Evolutionary conservation across 2,329 filamentous ascomycete genomes (phyloP).

Genomic region (Cordyceps militaris): DNA sequence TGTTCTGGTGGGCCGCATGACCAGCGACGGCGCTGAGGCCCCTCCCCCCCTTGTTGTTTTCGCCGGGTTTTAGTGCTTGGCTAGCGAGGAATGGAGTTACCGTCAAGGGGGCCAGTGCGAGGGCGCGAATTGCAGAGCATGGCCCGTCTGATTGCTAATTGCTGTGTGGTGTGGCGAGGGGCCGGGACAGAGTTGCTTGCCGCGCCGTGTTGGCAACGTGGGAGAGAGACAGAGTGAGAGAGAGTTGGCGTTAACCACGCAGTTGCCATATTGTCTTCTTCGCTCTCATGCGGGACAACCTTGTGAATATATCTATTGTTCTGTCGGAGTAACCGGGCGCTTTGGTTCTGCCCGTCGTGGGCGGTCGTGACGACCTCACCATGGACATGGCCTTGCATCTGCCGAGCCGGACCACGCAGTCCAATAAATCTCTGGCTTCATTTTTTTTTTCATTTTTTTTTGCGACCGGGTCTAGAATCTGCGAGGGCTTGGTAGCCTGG

Average conservation of each 20-base stretch:
- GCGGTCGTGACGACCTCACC: constrained; percentile 9
- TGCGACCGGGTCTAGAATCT: constrained; percentile 8
- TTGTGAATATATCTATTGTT: background rate
- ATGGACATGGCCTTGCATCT: background rate
- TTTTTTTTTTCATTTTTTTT: background rate
- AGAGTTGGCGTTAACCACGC: background rate
- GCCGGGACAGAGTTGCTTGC: background rate
- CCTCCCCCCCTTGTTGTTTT: background rate
- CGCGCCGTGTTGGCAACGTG: background rate
- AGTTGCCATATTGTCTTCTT: background rate
- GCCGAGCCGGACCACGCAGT: background rate
- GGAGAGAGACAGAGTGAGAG: background rate
- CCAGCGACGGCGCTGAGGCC: background rate
- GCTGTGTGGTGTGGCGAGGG: background rate
- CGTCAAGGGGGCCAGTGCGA: constrained; percentile 5
- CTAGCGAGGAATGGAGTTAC: background rate
- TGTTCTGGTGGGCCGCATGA: constrained; percentile 10
- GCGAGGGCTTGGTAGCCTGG: constrained; percentile 10
- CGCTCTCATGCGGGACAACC: background rate
- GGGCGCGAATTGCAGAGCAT: constrained; percentile 11
- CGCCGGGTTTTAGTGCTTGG: background rate
- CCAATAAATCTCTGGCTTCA: background rate
- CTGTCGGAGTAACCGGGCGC: background rate
- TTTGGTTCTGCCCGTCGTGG: background rate
- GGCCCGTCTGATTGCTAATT: background rate